phyloP scores from a whole-genome alignment of 495 filamentous ascomycete species.

The Oleoguttula mirabilis region DNA sequence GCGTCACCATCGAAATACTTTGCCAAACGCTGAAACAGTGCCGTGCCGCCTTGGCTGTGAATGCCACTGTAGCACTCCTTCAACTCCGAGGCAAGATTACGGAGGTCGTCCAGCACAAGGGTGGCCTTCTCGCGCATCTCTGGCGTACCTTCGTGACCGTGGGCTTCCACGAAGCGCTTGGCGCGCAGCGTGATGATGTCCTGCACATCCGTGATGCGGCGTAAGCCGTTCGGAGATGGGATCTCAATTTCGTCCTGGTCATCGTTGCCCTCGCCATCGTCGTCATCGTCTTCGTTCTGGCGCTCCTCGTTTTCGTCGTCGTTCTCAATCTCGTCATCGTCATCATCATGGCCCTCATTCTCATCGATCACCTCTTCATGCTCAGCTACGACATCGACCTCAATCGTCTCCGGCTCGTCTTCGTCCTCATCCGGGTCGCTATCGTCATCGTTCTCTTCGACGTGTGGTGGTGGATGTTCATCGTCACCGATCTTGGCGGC shows the following conservation, averaged over 20 bases:
- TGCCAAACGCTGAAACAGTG: constrained; percentile 65
- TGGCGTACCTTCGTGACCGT: constrained; percentile 61
- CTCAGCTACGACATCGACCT: constrained; percentile 11
- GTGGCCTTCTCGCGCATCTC: constrained; percentile 64
- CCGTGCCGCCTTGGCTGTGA: constrained; percentile 40
- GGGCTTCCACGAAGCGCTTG: constrained; percentile 65
- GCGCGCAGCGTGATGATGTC: constrained; percentile 64
- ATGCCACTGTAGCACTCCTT: constrained; percentile 52
- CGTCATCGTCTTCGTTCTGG: constrained; percentile 45
- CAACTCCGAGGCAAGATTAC: constrained; percentile 57
- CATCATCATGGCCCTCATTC: constrained; percentile 39
- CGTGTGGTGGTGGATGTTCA: constrained; percentile 2
- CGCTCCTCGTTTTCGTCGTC: constrained; percentile 51
- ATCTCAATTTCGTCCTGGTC: constrained; percentile 36
- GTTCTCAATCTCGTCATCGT: constrained; percentile 38
- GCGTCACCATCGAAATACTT: constrained; percentile 81
- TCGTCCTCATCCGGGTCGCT: constrained; percentile 6
- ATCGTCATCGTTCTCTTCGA: constrained; percentile 22
- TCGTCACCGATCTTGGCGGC: neutral
- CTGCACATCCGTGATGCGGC: constrained; percentile 48
- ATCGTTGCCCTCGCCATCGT: constrained; percentile 41
- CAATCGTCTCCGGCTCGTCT: constrained; percentile 14
- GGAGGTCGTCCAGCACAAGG: constrained; percentile 61
- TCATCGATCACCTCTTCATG: constrained; percentile 36
- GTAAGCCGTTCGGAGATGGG: neutral